Evolutionary conservation across 2,329 filamentous ascomycete genomes (phyloP).

Genomic region (Penicillium freii): DNA sequence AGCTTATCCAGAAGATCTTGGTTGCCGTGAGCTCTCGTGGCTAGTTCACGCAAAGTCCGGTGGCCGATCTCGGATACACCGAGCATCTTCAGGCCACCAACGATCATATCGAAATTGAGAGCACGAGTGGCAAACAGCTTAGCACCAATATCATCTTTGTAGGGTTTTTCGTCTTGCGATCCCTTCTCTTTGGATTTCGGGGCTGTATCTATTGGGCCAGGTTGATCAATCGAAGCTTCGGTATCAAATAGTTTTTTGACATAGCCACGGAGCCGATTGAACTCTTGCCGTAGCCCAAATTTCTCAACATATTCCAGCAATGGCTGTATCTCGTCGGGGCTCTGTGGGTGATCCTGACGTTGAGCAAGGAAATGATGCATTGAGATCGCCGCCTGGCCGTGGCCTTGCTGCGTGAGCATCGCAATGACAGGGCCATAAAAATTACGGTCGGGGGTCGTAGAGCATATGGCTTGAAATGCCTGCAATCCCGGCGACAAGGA

Average conservation of each 20-base stretch:
- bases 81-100: slow-evolving; percentile 67
- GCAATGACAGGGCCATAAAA: slow-evolving; percentile 48
- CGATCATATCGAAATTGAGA: slow-evolving; percentile 68
- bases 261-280: slow-evolving; percentile 23
- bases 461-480: slow-evolving; percentile 46
- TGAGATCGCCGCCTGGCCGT: slow-evolving; percentile 40
- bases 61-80: slow-evolving; percentile 72
- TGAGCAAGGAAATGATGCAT: slow-evolving; percentile 49
- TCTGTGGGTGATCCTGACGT: slow-evolving; percentile 44
- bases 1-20: slow-evolving; percentile 60
- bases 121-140: slow-evolving; percentile 76
- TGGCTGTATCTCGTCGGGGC: slow-evolving; percentile 38
- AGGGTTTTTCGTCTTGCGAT: slow-evolving; percentile 42
- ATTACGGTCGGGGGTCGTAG: slow-evolving; percentile 34
- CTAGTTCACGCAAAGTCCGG: slow-evolving; percentile 73
- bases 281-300: slow-evolving; percentile 30
- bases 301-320: slow-evolving; percentile 41
- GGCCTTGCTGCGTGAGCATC: slow-evolving; percentile 38
- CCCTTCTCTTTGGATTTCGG: background rate
- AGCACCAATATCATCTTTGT: slow-evolving; percentile 71
- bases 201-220: background rate
- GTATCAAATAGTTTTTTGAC: slow-evolving; percentile 23
- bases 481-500: slow-evolving; percentile 27
- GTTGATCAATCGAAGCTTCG: slow-evolving; percentile 5
- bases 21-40: slow-evolving; percentile 59